A percentile compares a stretch with the other conserved stretches of the same genome.
Conservation (phyloP, 306 rosid species). For the Bauhinia variegata region DNA sequence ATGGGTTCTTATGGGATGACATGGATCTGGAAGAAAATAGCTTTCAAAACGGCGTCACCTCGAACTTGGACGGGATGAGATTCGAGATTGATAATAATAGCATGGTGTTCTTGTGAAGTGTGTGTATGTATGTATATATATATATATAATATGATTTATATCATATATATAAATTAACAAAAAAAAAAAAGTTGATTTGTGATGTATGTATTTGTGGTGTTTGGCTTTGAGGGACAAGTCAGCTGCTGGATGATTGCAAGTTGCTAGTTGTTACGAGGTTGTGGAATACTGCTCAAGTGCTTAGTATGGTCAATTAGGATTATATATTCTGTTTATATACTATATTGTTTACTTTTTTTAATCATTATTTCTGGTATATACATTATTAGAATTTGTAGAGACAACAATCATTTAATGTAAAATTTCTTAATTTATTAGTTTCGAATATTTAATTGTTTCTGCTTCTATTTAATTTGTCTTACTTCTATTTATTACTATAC, state of each 20-base stretch:
- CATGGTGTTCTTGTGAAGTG: constrained; percentile 59
- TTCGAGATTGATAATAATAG: constrained; percentile 68
- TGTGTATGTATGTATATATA: not conserved
- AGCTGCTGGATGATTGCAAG: constrained; percentile 42
- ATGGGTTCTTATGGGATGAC: constrained; percentile 83
- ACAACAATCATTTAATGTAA: constrained; percentile 35
- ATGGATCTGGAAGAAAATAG: constrained; percentile 67
- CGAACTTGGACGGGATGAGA: constrained; percentile 64
- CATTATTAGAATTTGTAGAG: constrained; percentile 31
- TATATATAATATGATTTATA: constrained; percentile 19
- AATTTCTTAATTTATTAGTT: constrained; percentile 25
- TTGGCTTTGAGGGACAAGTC: constrained; percentile 47
- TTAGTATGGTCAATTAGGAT: constrained; percentile 36
- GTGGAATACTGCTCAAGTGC: constrained; percentile 26
- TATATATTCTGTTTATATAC: not conserved
- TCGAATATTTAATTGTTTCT: too few relatives aligned
- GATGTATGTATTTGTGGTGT: constrained; percentile 44
- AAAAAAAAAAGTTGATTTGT: constrained; percentile 38
- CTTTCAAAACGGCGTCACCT: constrained; percentile 52
- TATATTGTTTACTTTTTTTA: too few relatives aligned
- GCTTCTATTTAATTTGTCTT: too few relatives aligned
- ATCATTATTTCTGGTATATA: constrained; percentile 29
- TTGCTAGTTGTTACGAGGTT: constrained; percentile 31
- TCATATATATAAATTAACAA: constrained; percentile 20
- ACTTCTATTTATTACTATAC: too few relatives aligned